A percentile compares a stretch with the other conserved stretches of the same genome.
Conservation (phyloP, 108 stramenopile genomes). For the Nitzschia sp. region DNA sequence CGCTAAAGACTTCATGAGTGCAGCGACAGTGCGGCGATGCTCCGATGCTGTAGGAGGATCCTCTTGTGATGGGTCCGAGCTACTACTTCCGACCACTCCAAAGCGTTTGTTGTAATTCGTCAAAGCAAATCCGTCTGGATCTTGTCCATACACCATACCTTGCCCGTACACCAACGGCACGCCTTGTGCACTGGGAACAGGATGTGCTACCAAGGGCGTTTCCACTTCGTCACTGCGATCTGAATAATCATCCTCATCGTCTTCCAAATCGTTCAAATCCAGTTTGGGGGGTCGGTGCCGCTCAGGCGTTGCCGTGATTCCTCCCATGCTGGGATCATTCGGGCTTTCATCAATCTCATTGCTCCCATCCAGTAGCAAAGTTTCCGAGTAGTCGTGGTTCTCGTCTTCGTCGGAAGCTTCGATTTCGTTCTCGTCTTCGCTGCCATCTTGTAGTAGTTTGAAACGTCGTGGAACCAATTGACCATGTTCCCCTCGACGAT, state of each 20-base stretch:
- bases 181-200: background rate
- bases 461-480: slow-evolving; percentile 9
- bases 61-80: background rate
- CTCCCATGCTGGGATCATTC: background rate
- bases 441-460: background rate
- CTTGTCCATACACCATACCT: slow-evolving; percentile 14
- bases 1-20: no score
- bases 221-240: slow-evolving; percentile 1
- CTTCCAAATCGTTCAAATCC: slow-evolving; percentile 13
- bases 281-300: slow-evolving; percentile 6
- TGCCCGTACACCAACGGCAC: background rate
- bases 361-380: background rate
- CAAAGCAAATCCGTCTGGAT: slow-evolving; percentile 19
- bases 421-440: background rate
- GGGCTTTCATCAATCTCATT: no score
- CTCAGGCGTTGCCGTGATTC: background rate
- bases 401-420: background rate
- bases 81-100: no score
- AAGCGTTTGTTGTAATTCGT: background rate
- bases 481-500: slow-evolving; percentile 12
- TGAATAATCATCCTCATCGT: background rate
- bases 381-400: background rate
- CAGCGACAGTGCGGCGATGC: background rate
- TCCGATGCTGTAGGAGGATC: slow-evolving; percentile 13
- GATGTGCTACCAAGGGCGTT: slow-evolving; percentile 8